phyloP scores from a whole-genome alignment of 306 rosid species.

The Astragalus glycyphyllos region DNA sequence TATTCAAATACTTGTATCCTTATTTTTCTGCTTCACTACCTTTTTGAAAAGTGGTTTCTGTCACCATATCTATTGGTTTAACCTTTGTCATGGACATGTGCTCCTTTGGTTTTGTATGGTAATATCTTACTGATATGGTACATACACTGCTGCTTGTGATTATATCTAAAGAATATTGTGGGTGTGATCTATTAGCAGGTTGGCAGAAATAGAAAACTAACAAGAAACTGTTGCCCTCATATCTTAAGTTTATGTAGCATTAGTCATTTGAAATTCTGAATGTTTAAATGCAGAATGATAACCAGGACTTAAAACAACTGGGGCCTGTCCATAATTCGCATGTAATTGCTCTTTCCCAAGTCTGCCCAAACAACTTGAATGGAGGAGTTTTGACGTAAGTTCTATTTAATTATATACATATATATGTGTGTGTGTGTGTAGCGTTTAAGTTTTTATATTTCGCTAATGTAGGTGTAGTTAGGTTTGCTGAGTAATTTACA shows the following conservation, averaged over 20 bases:
- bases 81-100: not conserved
- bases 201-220: conserved; percentile 1
- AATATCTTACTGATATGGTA: conserved; percentile 10
- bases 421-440: not conserved
- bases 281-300: conserved; percentile 62
- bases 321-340: conserved; percentile 79
- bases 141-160: conserved; percentile 5
- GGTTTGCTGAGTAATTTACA: conserved; percentile 16
- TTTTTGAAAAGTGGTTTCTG: conserved; percentile 19
- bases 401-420: conserved; percentile 15
- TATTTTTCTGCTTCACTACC: conserved; percentile 2
- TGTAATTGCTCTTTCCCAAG: conserved; percentile 64
- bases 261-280: conserved; percentile 40
- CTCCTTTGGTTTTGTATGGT: conserved; percentile 10
- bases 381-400: conserved; percentile 89
- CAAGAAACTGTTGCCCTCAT: not conserved
- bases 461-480: conserved; percentile 8
- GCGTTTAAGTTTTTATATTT: conserved; percentile 1
- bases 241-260: not conserved
- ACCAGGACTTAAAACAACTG: conserved; percentile 74
- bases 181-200: conserved; percentile 8
- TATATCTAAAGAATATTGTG: conserved; percentile 12
- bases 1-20: conserved; percentile 14
- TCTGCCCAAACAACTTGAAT: conserved; percentile 72
- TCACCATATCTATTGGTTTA: not conserved